These are phyloP conservation scores for Cyclostephanos tholiformis DNA, from an alignment of 108 stramenopile species.

Conservation along the genomic window DNA sequence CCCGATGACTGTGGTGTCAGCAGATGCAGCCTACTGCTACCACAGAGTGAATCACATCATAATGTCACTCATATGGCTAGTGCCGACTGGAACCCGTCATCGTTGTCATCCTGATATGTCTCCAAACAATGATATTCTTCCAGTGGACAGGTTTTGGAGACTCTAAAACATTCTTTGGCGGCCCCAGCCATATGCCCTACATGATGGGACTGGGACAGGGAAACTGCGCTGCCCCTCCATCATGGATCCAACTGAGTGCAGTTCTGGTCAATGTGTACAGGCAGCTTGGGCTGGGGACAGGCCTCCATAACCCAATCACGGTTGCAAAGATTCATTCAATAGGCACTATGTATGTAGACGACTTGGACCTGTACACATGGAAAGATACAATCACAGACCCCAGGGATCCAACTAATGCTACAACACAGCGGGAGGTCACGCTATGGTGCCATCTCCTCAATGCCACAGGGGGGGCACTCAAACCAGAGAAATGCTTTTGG, in stretches of 20 bases:
- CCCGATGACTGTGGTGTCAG: too few species aligned
- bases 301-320: neutral
- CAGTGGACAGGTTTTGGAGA: too few species aligned
- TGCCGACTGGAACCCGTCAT: too few species aligned
- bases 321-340: neutral
- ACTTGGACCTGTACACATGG: neutral
- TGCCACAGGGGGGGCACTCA: too few species aligned
- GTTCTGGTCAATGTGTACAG: constrained; percentile 3
- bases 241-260: too few species aligned
- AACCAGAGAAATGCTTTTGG: constrained; percentile 10
- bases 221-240: neutral
- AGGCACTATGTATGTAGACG: neutral
- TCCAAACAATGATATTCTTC: too few species aligned
- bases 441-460: neutral
- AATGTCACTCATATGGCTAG: too few species aligned
- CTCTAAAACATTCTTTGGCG: neutral
- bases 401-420: neutral
- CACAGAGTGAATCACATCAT: too few species aligned
- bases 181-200: neutral
- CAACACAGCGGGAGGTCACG: neutral
- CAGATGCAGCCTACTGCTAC: too few species aligned
- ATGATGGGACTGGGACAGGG: neutral
- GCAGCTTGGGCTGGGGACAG: neutral
- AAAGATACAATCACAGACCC: neutral
- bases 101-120: too few species aligned